Evolutionary conservation across 441 rosid species (phyloP).

Genomic region (Pelargonium cotyledonis): DNA sequence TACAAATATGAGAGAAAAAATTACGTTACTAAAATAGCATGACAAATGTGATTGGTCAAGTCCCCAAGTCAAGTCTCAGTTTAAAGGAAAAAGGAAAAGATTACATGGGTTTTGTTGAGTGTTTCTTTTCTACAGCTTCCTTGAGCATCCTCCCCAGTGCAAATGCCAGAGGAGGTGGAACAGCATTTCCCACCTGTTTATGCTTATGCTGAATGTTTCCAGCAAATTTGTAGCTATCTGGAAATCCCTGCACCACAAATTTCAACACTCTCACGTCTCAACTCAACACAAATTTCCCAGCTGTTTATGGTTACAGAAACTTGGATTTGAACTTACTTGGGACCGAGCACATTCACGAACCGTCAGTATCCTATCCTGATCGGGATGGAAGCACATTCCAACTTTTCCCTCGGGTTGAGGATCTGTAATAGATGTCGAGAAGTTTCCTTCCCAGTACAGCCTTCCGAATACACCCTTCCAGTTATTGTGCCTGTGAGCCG

Average conservation of each 20-base stretch:
- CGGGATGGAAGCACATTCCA: constrained; percentile 39
- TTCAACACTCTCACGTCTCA: too few species aligned
- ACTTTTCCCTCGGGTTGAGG: constrained; percentile 39
- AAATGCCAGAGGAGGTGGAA: not conserved
- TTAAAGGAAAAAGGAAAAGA: too few species aligned
- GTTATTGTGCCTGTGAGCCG: constrained; percentile 33
- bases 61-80: too few species aligned
- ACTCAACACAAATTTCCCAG: too few species aligned
- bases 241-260: not conserved
- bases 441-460: constrained; percentile 35
- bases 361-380: constrained; percentile 32
- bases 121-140: constrained; percentile 3
- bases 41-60: too few species aligned
- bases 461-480: constrained; percentile 40
- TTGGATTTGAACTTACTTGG: constrained; percentile 19
- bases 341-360: constrained; percentile 39
- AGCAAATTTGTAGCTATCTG: not conserved
- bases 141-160: constrained; percentile 3
- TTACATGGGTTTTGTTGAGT: too few species aligned
- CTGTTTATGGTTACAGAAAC: too few species aligned
- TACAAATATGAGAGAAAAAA: too few species aligned
- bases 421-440: constrained; percentile 33
- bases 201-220: constrained; percentile 2
- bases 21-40: too few species aligned
- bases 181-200: not conserved